phyloP scores from a whole-genome alignment of 2,329 filamentous ascomycete genomes.

The Periconia digitata region DNA sequence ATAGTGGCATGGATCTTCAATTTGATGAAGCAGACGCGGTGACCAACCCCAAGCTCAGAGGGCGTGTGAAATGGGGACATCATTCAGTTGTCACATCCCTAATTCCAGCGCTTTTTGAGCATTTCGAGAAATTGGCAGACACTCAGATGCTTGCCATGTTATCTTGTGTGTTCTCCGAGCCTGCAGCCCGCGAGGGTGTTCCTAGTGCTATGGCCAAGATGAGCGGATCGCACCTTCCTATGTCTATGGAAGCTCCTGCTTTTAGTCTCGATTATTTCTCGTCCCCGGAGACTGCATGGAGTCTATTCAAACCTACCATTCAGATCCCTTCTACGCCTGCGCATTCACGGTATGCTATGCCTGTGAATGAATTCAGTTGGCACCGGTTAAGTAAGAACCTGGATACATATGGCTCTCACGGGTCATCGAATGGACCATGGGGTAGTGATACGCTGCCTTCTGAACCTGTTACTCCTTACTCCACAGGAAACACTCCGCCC shows the following conservation, averaged over 20 bases:
- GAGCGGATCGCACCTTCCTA: slow-evolving; percentile 40
- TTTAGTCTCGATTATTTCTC: slow-evolving; percentile 53
- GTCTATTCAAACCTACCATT: slow-evolving; percentile 42
- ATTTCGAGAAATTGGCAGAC: slow-evolving; percentile 63
- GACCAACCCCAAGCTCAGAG: slow-evolving; percentile 42
- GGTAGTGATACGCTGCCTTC: slow-evolving; percentile 43
- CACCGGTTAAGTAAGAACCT: slow-evolving; percentile 31
- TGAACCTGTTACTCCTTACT: slow-evolving; percentile 54
- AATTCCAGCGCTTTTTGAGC: slow-evolving; percentile 58
- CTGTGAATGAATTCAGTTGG: slow-evolving; percentile 34
- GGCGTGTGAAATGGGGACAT: slow-evolving; percentile 58
- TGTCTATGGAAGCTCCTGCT: slow-evolving; percentile 46
- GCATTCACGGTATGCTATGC: slow-evolving; percentile 33
- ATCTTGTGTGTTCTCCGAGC: slow-evolving; percentile 60
- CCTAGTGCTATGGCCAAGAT: slow-evolving; percentile 41
- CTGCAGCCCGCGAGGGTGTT: slow-evolving; percentile 45
- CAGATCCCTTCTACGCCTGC: slow-evolving; percentile 36
- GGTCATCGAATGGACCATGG: slow-evolving; percentile 55
- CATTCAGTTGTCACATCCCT: slow-evolving; percentile 61
- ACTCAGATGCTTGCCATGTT: slow-evolving; percentile 68
- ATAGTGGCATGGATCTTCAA: slow-evolving; percentile 52
- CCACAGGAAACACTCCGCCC: slow-evolving; percentile 56
- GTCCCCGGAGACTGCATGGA: slow-evolving; percentile 47
- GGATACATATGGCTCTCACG: slow-evolving; percentile 50
- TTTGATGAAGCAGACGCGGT: slow-evolving; percentile 47